These are phyloP conservation scores for Nemania bipapillata DNA, from an alignment of 2,329 filamentous ascomycete species.

Conservation along the genomic window DNA sequence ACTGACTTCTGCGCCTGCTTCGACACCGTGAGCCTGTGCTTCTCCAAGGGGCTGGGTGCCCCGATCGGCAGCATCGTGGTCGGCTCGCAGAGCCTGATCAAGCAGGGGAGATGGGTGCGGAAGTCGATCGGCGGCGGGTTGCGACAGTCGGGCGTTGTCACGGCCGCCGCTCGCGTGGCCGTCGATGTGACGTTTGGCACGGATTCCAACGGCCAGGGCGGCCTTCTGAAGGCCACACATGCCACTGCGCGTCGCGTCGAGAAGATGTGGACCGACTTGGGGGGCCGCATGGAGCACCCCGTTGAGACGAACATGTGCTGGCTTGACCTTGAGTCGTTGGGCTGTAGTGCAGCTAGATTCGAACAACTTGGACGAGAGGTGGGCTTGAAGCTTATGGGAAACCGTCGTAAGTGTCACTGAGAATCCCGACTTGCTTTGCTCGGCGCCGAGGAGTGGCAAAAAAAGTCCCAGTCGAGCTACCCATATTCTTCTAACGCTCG, in stretches of 20 bases:
- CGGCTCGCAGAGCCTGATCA: constrained; percentile 64
- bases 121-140: constrained; percentile 85
- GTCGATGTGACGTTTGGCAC: constrained; percentile 80
- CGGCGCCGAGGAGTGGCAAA: neutral
- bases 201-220: constrained; percentile 54
- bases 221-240: constrained; percentile 65
- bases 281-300: constrained; percentile 68
- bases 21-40: constrained; percentile 62
- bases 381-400: constrained; percentile 46
- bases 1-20: constrained; percentile 58
- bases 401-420: constrained; percentile 37
- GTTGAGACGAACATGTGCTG: constrained; percentile 82
- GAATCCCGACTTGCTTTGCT: neutral
- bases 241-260: constrained; percentile 69
- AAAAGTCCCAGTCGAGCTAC: neutral
- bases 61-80: constrained; percentile 63
- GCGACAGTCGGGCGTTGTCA: constrained; percentile 79
- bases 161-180: constrained; percentile 78
- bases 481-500: neutral
- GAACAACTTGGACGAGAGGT: constrained; percentile 44
- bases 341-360: constrained; percentile 42
- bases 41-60: constrained; percentile 65
- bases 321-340: constrained; percentile 61
- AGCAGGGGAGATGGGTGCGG: constrained; percentile 77
- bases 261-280: constrained; percentile 69